phyloP scores from a whole-genome alignment of 108 stramenopile species.

The Cylindrotheca closterium region DNA sequence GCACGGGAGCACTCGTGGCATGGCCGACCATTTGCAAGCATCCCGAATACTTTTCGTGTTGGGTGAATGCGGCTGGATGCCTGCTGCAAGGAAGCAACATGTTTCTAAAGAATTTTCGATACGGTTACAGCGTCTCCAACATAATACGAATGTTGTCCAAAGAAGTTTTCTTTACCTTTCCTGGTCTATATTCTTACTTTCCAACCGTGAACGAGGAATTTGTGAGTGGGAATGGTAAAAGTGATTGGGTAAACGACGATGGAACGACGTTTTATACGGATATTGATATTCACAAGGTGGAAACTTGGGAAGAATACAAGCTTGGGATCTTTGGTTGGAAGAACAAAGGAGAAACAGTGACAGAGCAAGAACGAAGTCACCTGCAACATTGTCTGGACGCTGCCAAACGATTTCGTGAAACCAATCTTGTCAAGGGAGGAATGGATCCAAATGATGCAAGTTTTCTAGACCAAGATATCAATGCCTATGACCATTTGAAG shows the following conservation, averaged over 20 bases:
- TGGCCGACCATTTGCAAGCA: not conserved
- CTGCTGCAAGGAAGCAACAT: not conserved
- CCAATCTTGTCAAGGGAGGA: not conserved
- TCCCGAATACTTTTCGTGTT: not conserved
- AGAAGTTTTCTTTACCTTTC: not conserved
- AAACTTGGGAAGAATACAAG: not conserved
- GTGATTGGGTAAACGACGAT: not conserved
- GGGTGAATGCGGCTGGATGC: not conserved
- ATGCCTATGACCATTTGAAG: not conserved
- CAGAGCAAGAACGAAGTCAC: not conserved
- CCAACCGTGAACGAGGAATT: not conserved
- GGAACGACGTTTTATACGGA: not conserved
- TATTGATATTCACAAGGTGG: not conserved
- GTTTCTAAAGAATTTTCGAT: not conserved
- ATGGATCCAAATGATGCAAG: not conserved
- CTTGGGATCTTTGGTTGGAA: not conserved
- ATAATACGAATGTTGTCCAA: not conserved
- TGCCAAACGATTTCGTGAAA: not conserved
- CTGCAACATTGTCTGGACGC: not conserved
- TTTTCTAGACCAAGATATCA: not conserved
- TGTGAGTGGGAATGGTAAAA: not conserved
- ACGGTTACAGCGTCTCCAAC: not conserved
- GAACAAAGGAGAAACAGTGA: not conserved
- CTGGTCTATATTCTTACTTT: not conserved
- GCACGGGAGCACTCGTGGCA: not conserved